Percentiles rank a stretch among this genome's conserved stretches.
Evolutionary conservation across 2,329 filamentous ascomycete species (phyloP).

Genomic region (Zasmidium cellare): DNA sequence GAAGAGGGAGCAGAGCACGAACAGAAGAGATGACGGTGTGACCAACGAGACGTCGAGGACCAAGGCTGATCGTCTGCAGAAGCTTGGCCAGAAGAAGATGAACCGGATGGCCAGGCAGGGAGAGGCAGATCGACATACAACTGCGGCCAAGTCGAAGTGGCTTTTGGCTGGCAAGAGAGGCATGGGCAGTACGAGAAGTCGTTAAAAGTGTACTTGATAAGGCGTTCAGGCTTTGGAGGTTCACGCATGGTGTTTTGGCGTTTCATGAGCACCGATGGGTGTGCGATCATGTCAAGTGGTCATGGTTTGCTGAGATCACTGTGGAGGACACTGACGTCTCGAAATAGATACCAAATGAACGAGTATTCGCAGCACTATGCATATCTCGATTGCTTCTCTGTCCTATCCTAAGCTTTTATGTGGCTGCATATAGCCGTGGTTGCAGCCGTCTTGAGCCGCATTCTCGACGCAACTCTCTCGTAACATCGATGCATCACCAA

Average conservation of each 20-base stretch:
- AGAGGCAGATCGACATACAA: conserved; percentile 90
- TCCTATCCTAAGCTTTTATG: no score
- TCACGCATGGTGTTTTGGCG: background rate
- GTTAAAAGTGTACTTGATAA: conserved; percentile 10
- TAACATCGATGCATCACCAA: no score
- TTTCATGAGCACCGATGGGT: background rate
- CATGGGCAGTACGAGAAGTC: conserved; percentile 73
- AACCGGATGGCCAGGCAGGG: conserved; percentile 96
- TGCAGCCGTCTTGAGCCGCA: no score
- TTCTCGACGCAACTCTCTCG: no score
- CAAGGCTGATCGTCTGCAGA: conserved; percentile 83
- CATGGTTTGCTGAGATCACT: background rate
- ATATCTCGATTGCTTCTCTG: background rate
- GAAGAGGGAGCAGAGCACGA: conserved; percentile 63
- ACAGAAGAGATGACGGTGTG: conserved; percentile 77
- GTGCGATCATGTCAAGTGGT: background rate
- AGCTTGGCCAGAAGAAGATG: conserved; percentile 96
- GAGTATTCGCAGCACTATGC: background rate
- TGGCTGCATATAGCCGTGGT: no score
- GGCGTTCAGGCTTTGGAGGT: background rate
- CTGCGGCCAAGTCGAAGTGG: conserved; percentile 81
- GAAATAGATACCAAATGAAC: background rate
- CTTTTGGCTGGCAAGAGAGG: conserved; percentile 91
- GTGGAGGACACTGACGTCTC: background rate
- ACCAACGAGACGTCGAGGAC: conserved; percentile 63